Conservation (phyloP, 2,329 filamentous ascomycete genomes). For the Talaromyces islandicus region DNA sequence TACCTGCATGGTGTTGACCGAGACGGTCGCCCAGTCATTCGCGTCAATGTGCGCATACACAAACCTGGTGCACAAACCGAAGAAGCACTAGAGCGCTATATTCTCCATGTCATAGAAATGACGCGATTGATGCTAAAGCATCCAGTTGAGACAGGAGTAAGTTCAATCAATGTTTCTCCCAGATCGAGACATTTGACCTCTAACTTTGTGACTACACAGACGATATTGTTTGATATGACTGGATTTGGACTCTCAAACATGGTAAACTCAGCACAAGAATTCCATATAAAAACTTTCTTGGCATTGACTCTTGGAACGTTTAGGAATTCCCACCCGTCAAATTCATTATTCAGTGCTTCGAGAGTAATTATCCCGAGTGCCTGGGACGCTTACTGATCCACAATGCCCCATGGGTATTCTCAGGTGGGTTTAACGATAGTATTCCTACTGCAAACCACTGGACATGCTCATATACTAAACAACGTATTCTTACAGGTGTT, state of each 20-base stretch:
- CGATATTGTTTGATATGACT: neutral
- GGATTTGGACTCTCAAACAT: neutral
- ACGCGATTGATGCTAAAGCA: conserved; percentile 21
- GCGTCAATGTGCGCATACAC: conserved; percentile 31
- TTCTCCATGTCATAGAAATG: conserved; percentile 38
- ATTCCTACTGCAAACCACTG: neutral
- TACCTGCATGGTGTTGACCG: conserved; percentile 34
- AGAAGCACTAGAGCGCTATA: conserved; percentile 32
- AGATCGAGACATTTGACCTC: neutral
- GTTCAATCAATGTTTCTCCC: neutral
- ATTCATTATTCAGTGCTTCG: neutral
- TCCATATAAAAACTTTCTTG: neutral
- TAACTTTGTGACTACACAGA: neutral
- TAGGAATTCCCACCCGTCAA: neutral
- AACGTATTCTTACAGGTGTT: neutral
- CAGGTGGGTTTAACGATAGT: neutral
- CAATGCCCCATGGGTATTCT: neutral
- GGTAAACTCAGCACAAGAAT: neutral
- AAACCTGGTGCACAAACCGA: conserved; percentile 26
- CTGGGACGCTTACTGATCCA: neutral
- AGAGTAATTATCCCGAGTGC: neutral
- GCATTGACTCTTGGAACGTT: neutral
- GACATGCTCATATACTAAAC: neutral
- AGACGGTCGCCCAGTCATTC: conserved; percentile 30
- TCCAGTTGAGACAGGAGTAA: conserved; percentile 17